Base-by-base conservation (phyloP, 2,329 filamentous ascomycete genomes). In the Cyclaneusma minus region DNA sequence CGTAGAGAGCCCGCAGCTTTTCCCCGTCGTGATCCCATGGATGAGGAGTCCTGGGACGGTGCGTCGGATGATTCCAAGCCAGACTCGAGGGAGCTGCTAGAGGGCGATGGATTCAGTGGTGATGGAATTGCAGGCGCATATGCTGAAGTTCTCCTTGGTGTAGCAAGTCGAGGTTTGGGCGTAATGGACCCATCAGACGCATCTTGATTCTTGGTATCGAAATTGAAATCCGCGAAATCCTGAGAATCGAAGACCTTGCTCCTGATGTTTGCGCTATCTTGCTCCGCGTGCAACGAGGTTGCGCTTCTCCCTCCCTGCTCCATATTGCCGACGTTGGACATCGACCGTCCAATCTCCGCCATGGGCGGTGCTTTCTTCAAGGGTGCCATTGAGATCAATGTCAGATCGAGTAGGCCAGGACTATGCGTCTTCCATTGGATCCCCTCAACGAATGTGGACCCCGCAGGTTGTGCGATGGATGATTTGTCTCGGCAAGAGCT, bases 101-200 rank as follows among this genome's bases (percentile, higher is more conserved):
- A 32, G 5, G 40, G 33, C 4, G 40, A 36, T 7, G 40, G 35
- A 25, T 45, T 46, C 14, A 48, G 31, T n/a, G 44, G 46, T 5
- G 47, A 49, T 4, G 47, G 39, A 8, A 44, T 24, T 11, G 25
- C 32, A 2, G 46, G 43, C 8, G 35, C 31, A 28, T 50, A 45
- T 4, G 45, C 40, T 12, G 31, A 28, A 19, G 22, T 34, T 21
- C 31, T 32, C 7, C 25, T 36, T 13, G 35, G 24, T 14, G 31
- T 31, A 8, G n/a, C 8, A 20, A 20, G 18, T 20, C n/a, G 18
- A 20, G 8, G 8, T 11, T 11, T 20, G 18, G n/a, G n/a, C n/a
- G n/a, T n/a, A n/a, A n/a, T n/a, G n/a, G n/a, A n/a, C n/a, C n/a
- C n/a, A n/a, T n/a, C n/a, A n/a, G n/a, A n/a, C n/a, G n/a, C n/a